phyloP scores from a whole-genome alignment of 305 asterid genomes.

The Vinca major region DNA sequence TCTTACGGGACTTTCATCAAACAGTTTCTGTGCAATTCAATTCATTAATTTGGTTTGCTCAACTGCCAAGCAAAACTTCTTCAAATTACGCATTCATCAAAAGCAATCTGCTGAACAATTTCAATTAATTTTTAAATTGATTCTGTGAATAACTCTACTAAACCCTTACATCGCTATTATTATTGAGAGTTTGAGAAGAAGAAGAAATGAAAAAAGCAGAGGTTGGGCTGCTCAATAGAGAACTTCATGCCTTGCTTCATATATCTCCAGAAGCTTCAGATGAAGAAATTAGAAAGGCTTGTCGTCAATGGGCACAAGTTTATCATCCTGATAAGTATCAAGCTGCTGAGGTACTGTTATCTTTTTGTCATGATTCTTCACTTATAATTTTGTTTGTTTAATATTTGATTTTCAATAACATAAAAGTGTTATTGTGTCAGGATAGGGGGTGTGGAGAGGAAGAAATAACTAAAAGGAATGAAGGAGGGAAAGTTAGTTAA shows the following conservation, averaged over 20 bases:
- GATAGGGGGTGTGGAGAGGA: too few relatives aligned
- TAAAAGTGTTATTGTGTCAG: not conserved
- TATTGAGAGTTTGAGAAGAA: not conserved
- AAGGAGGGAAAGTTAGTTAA: too few relatives aligned
- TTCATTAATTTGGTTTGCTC: too few relatives aligned
- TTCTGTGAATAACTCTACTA: not conserved
- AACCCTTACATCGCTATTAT: not conserved
- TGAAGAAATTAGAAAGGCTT: slow-evolving; percentile 83
- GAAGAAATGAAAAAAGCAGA: slow-evolving; percentile 3
- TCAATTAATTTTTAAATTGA: not conserved
- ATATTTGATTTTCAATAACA: not conserved
- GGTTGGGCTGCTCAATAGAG: slow-evolving; percentile 30
- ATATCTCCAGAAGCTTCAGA: slow-evolving; percentile 90
- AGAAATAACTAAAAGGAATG: too few relatives aligned
- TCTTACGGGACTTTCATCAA: not conserved
- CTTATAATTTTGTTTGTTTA: not conserved
- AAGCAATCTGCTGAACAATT: not conserved
- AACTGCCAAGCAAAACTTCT: not conserved
- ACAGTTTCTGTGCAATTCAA: not conserved
- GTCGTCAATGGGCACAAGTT: too few relatives aligned
- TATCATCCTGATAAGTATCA: slow-evolving; percentile 41
- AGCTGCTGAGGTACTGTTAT: slow-evolving; percentile 40
- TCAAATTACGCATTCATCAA: not conserved
- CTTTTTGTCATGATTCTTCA: not conserved
- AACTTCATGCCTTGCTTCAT: slow-evolving; percentile 76